These are phyloP conservation scores for Bremia lactucae DNA, from an alignment of 352 stramenopile species.

Conservation along the genomic window DNA sequence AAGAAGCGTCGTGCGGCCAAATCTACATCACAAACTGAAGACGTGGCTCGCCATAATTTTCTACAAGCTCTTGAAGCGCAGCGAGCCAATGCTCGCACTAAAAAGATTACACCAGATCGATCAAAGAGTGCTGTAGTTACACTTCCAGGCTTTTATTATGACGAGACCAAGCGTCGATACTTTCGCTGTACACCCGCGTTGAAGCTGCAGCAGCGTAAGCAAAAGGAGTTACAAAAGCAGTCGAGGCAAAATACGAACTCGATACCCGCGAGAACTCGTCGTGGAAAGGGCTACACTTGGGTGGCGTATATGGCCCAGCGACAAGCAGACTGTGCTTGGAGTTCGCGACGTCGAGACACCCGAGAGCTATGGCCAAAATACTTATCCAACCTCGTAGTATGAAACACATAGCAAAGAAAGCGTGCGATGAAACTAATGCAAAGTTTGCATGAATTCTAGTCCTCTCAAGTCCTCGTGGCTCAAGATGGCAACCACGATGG, in stretches of 20 bases:
- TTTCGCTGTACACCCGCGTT: constrained; percentile 24
- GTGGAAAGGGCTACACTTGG: constrained; percentile 14
- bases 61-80: constrained; percentile 51
- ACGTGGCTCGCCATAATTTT: constrained; percentile 28
- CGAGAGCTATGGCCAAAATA: constrained; percentile 20
- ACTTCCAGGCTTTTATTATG: constrained; percentile 52
- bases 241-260: background rate
- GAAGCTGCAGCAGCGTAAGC: constrained; percentile 8
- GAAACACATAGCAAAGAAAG: background rate
- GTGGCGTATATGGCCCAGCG: constrained; percentile 20
- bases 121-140: constrained; percentile 1
- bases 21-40: constrained; percentile 9
- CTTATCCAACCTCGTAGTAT: constrained; percentile 20
- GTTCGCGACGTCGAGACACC: constrained; percentile 12
- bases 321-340: constrained; percentile 29
- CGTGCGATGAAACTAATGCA: background rate
- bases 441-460: constrained; percentile 3
- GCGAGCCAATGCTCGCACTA: constrained; percentile 27
- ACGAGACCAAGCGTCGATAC: constrained; percentile 36
- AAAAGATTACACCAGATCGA: constrained; percentile 3
- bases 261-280: constrained; percentile 4
- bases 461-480: constrained; percentile 17
- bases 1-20: constrained; percentile 22
- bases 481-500: constrained; percentile 9
- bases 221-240: constrained; percentile 16